Conservation (phyloP, 257 asterid genomes). For the Marsdenia floribunda region DNA sequence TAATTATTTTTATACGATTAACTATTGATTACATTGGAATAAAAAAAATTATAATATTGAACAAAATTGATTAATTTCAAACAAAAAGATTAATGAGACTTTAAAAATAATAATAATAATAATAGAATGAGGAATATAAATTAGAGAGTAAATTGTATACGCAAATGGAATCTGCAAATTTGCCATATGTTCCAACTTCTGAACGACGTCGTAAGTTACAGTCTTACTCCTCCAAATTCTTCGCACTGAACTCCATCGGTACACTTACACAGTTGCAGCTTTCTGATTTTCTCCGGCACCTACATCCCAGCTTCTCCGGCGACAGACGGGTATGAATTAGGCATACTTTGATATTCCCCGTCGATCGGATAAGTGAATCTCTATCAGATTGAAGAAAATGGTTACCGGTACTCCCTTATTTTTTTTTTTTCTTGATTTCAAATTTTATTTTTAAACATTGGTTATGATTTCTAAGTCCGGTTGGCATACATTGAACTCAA, state of each 20-base stretch:
- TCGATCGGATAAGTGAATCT: neutral
- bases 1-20: too few relatives aligned
- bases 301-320: neutral
- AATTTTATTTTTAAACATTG: too few relatives aligned
- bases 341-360: neutral
- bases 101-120: too few relatives aligned
- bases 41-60: too few relatives aligned
- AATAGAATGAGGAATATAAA: too few relatives aligned
- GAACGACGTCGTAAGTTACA: neutral
- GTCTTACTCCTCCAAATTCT: neutral
- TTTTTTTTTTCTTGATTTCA: neutral
- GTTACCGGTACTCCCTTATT: conserved; percentile 1
- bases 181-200: neutral
- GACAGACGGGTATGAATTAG: neutral
- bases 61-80: too few relatives aligned
- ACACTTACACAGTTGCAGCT: neutral
- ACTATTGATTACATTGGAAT: too few relatives aligned
- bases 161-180: too few relatives aligned
- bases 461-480: neutral
- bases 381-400: neutral
- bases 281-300: neutral
- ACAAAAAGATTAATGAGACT: too few relatives aligned
- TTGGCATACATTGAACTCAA: neutral
- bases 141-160: too few relatives aligned
- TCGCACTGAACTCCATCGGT: neutral